Evolutionary conservation across 1,284 basidiomycete genomes (phyloP), one percentile per base, ranked within the genome.

Genomic region (Mycena sp.): DNA sequence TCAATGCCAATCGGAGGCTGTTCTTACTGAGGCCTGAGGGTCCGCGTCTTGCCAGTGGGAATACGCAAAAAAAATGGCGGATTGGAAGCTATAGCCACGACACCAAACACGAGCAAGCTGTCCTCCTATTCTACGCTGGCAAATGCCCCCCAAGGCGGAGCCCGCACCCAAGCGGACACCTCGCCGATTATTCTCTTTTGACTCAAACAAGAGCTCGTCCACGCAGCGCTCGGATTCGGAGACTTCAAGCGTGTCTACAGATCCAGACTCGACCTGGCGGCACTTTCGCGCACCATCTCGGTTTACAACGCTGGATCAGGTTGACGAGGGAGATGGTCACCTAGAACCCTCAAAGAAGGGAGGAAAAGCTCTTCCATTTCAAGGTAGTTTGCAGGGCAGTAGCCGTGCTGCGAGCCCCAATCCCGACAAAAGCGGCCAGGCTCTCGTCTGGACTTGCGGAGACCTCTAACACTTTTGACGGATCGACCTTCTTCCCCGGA

Each of bases 121-220:
- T 46, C 37, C 1, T 23, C 45, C n/a, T 35, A 3, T 26, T 30
- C 23, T n/a, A 29, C 16, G 30, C 23, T 16, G 12, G 19, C 17
- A 7, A 45, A 63, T 66, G 60, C 19, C 64, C 32, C 51, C 55
- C 19, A 66, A 59, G 32, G 57, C 52, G 21, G 64, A 66, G n/a
- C 46, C 60, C 16, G n/a, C 52, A 17, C 46, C 48, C 25, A 41
- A 48, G 46, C 46, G 52, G 44, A 49, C 49, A 41, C 73, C 74
- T 40, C 75, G 76, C 49, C 75, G 77, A 30, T 65, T 80, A 6
- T 76, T 79, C 59, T 80, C 80, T 11, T 77, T 80, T 32, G 80
- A 81, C 50, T 73, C 74, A 37, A 55, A 73, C 3, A 78, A 74
- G 57, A 70, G 72, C 14, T 64, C 69, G 10, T 64, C 66, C 28